Evolutionary conservation across 352 stramenopile genomes (phyloP).

Genomic region (Pythium phragmiticola): DNA sequence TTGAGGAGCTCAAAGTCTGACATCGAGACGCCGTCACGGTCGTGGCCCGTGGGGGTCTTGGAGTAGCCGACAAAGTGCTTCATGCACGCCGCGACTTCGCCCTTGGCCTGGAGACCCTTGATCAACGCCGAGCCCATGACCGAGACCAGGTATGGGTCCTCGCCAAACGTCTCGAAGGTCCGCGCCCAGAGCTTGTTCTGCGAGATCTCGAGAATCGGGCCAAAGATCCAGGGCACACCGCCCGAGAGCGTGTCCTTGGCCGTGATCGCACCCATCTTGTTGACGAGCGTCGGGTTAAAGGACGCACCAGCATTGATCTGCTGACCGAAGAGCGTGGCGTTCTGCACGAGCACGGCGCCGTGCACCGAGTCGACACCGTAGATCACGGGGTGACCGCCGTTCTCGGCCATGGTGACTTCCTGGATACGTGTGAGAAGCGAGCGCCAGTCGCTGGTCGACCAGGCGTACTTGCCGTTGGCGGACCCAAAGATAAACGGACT

Average conservation of each 20-base stretch:
- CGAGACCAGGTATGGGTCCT: slow-evolving; percentile 68
- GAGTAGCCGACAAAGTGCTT: slow-evolving; percentile 90
- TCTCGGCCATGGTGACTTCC: slow-evolving; percentile 41
- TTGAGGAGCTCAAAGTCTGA: slow-evolving; percentile 83
- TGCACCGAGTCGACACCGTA: slow-evolving; percentile 77
- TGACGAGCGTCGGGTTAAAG: slow-evolving; percentile 62
- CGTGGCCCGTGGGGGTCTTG: slow-evolving; percentile 78
- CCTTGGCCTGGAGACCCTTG: slow-evolving; percentile 37
- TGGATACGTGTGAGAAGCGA: slow-evolving; percentile 50
- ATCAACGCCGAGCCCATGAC: slow-evolving; percentile 55
- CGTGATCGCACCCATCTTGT: slow-evolving; percentile 45
- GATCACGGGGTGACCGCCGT: slow-evolving; percentile 47
- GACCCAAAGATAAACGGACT: slow-evolving; percentile 30
- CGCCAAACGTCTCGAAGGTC: slow-evolving; percentile 87
- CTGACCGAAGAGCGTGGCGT: slow-evolving; percentile 65
- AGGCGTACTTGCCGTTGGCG: slow-evolving; percentile 40
- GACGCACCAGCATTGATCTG: slow-evolving; percentile 74
- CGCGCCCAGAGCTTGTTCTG: slow-evolving; percentile 61
- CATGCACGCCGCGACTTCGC: slow-evolving; percentile 46
- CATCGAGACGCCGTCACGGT: slow-evolving; percentile 74
- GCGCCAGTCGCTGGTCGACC: slow-evolving; percentile 55
- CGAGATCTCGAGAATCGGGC: slow-evolving; percentile 71
- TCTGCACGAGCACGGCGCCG: slow-evolving; percentile 62
- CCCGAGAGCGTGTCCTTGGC: slow-evolving; percentile 60
- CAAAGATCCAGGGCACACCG: slow-evolving; percentile 79